A percentile compares a stretch with the other conserved stretches of the same genome.
phyloP scores from a whole-genome alignment of 2,329 filamentous ascomycete species.

The Alternaria dauci region DNA sequence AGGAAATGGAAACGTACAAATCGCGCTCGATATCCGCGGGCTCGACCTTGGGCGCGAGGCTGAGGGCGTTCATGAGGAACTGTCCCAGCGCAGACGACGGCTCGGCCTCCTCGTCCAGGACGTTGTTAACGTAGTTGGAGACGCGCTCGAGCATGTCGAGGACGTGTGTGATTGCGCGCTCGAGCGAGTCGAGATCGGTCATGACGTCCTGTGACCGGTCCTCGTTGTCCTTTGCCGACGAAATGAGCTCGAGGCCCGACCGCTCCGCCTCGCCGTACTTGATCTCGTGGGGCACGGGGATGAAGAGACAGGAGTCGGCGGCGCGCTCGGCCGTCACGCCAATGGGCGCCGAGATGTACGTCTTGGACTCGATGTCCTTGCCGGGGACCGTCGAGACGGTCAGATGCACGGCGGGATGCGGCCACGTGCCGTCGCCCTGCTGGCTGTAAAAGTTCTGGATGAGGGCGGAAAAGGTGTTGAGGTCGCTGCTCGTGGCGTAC shows the following conservation, averaged over 20 bases:
- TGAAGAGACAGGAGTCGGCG: slow-evolving; percentile 95
- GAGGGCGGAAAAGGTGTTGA: slow-evolving; percentile 97
- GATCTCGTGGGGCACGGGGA: slow-evolving; percentile 94
- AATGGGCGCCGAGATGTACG: slow-evolving; percentile 95
- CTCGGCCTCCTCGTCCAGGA: slow-evolving; percentile 90
- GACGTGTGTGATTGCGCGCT: slow-evolving; percentile 86
- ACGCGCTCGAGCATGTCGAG: slow-evolving; percentile 90
- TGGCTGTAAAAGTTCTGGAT: slow-evolving; percentile 99
- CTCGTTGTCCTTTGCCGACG: slow-evolving; percentile 81
- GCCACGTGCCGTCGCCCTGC: slow-evolving; percentile 95
- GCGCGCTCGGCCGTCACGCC: slow-evolving; percentile 94
- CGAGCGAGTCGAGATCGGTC: slow-evolving; percentile 88
- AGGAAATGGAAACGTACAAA: slow-evolving; percentile 67
- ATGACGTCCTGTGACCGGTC: slow-evolving; percentile 75
- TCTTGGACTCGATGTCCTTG: slow-evolving; percentile 85
- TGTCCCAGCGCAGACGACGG: slow-evolving; percentile 93
- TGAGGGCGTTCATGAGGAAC: slow-evolving; percentile 92
- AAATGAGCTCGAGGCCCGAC: slow-evolving; percentile 82
- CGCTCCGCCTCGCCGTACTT: slow-evolving; percentile 83
- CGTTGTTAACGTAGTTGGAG: slow-evolving; percentile 88
- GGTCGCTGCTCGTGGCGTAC: slow-evolving; percentile 96
- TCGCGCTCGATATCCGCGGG: slow-evolving; percentile 89
- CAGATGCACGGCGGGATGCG: slow-evolving; percentile 95
- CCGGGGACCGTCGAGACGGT: slow-evolving; percentile 92
- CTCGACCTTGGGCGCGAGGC: slow-evolving; percentile 93